phyloP scores from a whole-genome alignment of 2,329 filamentous ascomycete genomes.

The Colletotrichum higginsianum region DNA sequence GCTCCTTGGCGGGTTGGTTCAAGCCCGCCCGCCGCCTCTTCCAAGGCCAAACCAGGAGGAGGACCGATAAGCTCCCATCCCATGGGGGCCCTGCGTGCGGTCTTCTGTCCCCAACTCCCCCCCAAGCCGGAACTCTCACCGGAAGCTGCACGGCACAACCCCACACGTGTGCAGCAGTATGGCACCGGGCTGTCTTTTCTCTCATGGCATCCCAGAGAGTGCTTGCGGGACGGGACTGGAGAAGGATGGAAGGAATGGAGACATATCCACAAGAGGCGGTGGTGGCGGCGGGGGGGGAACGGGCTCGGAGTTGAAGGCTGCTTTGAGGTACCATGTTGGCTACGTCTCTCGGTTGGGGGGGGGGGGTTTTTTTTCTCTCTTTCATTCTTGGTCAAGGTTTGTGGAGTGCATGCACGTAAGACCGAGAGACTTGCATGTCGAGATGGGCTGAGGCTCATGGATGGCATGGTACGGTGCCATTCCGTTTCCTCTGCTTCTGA shows the following conservation, averaged over 20 bases:
- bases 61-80: neutral
- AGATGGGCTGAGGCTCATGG: conserved; percentile 23
- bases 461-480: neutral
- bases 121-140: conserved; percentile 19
- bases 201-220: neutral
- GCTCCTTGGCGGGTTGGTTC: conserved; percentile 10
- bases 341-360: no score
- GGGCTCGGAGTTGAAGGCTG: neutral
- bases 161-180: neutral
- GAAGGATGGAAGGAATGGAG: conserved; percentile 18
- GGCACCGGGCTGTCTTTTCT: neutral
- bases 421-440: conserved; percentile 14
- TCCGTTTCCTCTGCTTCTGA: neutral
- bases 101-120: no score
- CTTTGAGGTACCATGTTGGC: neutral
- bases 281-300: neutral
- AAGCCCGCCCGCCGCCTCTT: neutral
- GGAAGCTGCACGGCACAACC: conserved; percentile 16
- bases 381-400: neutral
- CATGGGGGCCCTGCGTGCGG: no score
- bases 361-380: no score
- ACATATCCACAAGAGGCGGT: neutral
- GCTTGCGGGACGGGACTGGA: conserved; percentile 13
- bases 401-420: conserved; percentile 20
- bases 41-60: neutral